Percentiles rank a stretch among this genome's conserved stretches.
Evolutionary conservation across 139 green algal species (phyloP).

Genomic region (Asterochloris erici): DNA sequence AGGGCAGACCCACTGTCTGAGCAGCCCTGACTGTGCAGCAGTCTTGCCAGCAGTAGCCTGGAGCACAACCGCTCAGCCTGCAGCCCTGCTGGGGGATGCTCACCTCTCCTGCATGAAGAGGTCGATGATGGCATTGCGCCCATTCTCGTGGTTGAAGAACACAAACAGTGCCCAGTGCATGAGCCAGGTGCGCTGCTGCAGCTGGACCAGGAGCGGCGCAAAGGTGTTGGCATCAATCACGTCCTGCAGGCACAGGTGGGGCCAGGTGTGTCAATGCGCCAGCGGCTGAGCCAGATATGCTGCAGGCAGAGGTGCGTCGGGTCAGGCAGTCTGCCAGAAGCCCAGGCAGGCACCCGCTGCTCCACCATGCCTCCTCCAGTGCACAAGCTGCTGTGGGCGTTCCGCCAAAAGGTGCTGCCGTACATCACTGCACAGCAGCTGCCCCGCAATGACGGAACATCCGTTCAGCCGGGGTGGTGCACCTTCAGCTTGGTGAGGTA

Average conservation of each 20-base stretch:
- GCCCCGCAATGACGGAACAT: too few species aligned
- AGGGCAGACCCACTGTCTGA: too few species aligned
- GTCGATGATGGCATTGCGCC: conserved; percentile 91
- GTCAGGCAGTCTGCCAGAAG: too few species aligned
- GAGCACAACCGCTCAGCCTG: background rate
- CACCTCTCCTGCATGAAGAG: conserved; percentile 92
- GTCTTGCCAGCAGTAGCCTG: background rate
- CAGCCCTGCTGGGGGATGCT: conserved; percentile 13
- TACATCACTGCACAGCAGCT: too few species aligned
- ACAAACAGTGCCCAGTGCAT: conserved; percentile 98
- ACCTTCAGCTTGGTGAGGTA: conserved; percentile 86
- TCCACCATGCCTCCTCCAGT: too few species aligned
- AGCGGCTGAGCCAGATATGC: too few species aligned
- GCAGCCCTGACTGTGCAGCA: background rate
- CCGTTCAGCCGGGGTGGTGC: too few species aligned
- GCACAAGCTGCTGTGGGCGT: too few species aligned
- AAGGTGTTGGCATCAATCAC: conserved; percentile 91
- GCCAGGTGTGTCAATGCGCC: too few species aligned
- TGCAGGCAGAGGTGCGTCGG: too few species aligned
- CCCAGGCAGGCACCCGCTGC: too few species aligned
- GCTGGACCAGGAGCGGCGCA: conserved; percentile 72
- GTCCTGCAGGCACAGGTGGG: conserved; percentile 39
- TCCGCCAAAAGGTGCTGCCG: too few species aligned
- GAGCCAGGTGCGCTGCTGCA: conserved; percentile 98
- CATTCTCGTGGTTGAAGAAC: conserved; percentile 98